Evolutionary conservation across 140 eudicot genomes (phyloP), one percentile per base, ranked within the genome.

Genomic region (Bidens hawaiensis): DNA sequence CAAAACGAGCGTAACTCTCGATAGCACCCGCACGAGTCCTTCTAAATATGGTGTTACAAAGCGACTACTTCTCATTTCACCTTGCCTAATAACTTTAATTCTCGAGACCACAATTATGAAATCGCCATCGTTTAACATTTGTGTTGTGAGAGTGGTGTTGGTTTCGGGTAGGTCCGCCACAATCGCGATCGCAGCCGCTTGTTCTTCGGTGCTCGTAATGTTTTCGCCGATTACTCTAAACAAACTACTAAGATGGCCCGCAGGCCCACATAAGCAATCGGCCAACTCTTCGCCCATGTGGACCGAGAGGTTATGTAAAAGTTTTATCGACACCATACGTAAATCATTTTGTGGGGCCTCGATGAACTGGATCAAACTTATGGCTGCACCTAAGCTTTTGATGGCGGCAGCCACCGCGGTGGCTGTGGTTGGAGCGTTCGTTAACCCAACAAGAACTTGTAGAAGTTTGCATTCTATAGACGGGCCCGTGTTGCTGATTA

Each of bases 401-500:
- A 91, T 87, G 55, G 96, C 96, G n/a, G 88, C 57, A 50, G 81
- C 95, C 36, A 87, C 93, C 58, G 81, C 66, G 6, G 34, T 45
- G 13, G 81, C 91, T 9, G 96, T 78, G 24, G 72, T 62, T 2
- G 78, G 83, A 33, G 95, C 78, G 71, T 70, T 80, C 1, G 96
- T 88, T 17, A 91, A 85, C 64, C 96, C 96, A 3, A 87, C 95
- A 18, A 91, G 96, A 53, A 91, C 93, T 71, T 87, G 95, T 47
- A 91, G 67, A 63, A 91, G 98, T 73, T 87, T 88, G 80, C 95
- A 84, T 60, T 71, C 98, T 13, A 87, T 91, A 1, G 94, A 62
- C 1, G 98, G 96, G 27, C 96, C 98, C 0, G 98, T 91, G 80
- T 91, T 91, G 82, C 87, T 84, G 22, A 91, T 91, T 13, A 91